Conservation (phyloP, 176 grass and related monocot species). For the Phoenix roebelenii region DNA sequence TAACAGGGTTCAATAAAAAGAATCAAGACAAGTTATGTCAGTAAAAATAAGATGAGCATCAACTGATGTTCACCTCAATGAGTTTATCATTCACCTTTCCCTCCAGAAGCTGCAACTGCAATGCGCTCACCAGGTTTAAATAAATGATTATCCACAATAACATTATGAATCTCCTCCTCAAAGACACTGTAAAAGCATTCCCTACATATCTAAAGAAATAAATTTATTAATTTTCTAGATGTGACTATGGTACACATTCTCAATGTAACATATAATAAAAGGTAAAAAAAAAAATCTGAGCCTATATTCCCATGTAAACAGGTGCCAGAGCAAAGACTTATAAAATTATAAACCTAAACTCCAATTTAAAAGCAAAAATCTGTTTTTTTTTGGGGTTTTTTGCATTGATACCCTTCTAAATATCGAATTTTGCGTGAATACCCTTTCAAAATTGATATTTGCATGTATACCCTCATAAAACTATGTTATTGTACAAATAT, state of each 20-base stretch:
- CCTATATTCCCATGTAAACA: too few relatives aligned
- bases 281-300: neutral
- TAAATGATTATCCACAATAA: conserved; percentile 67
- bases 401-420: too few relatives aligned
- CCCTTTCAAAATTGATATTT: too few relatives aligned
- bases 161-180: conserved; percentile 86
- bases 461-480: too few relatives aligned
- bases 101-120: conserved; percentile 92
- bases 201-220: conserved; percentile 60
- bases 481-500: too few relatives aligned
- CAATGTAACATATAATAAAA: neutral
- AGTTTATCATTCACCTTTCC: conserved; percentile 56
- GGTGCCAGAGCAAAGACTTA: too few relatives aligned
- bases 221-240: conserved; percentile 7
- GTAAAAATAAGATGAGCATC: neutral
- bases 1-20: too few relatives aligned
- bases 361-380: too few relatives aligned
- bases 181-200: conserved; percentile 82
- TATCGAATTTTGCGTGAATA: too few relatives aligned
- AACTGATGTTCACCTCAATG: neutral
- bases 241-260: neutral
- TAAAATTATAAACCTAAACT: too few relatives aligned
- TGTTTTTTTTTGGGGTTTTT: too few relatives aligned
- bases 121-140: conserved; percentile 82
- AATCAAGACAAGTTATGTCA: too few relatives aligned